Evolutionary conservation across 176 grass and related monocot genomes (phyloP).

Genomic region (Oryza punctata): DNA sequence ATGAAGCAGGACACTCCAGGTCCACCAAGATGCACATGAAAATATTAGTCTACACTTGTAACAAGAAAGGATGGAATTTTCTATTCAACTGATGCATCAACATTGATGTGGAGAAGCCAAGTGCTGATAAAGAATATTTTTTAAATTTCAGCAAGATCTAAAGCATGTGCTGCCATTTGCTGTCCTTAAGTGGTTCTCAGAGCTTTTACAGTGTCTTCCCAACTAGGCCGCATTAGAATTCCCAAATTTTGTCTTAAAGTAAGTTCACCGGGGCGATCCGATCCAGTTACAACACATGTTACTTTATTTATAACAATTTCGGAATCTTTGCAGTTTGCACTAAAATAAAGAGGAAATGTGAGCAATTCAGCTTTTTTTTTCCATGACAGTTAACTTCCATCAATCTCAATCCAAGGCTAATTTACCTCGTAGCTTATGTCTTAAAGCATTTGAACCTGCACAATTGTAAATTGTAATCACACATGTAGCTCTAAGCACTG

Average conservation of each 20-base stretch:
- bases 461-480: not conserved
- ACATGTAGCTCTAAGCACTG: not conserved
- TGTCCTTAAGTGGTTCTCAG: slow-evolving; percentile 17
- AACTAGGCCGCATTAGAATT: slow-evolving; percentile 33
- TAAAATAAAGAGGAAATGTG: slow-evolving; percentile 23
- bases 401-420: not conserved
- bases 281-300: not conserved
- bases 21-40: slow-evolving; percentile 21
- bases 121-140: slow-evolving; percentile 29
- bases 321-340: slow-evolving; percentile 42
- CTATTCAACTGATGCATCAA: slow-evolving; percentile 19
- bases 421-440: not conserved
- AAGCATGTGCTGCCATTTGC: slow-evolving; percentile 30
- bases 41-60: slow-evolving; percentile 22
- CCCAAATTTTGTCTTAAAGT: not conserved
- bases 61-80: slow-evolving; percentile 36
- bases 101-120: slow-evolving; percentile 25
- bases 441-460: not conserved
- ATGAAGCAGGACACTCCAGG: slow-evolving; percentile 10
- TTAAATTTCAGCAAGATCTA: slow-evolving; percentile 46
- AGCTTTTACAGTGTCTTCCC: slow-evolving; percentile 18
- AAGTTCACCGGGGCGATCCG: not conserved
- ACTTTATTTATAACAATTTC: not conserved
- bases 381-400: not conserved
- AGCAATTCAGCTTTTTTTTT: not conserved